phyloP scores from a whole-genome alignment of 441 rosid genomes.

The Theobroma grandiflorum region DNA sequence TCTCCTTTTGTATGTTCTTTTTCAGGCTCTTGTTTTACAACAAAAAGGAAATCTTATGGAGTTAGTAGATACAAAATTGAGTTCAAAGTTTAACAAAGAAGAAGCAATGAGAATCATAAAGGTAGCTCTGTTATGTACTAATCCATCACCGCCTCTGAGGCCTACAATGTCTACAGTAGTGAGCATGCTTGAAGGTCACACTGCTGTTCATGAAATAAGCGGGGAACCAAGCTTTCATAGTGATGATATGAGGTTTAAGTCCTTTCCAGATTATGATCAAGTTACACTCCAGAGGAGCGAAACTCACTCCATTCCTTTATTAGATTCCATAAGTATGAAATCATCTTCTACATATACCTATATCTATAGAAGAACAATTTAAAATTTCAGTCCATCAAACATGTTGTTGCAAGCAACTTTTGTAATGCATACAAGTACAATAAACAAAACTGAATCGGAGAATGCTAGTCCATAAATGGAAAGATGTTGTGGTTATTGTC shows the following conservation, averaged over 20 bases:
- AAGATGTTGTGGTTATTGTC: neutral
- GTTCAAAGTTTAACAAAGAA: conserved; percentile 49
- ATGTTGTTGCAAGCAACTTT: neutral
- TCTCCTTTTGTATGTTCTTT: neutral
- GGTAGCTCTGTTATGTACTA: conserved; percentile 63
- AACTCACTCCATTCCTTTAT: neutral
- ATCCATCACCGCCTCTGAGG: conserved; percentile 49
- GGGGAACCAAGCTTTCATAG: conserved; percentile 13
- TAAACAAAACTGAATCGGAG: neutral
- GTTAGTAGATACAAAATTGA: conserved; percentile 60
- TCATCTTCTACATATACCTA: conserved; percentile 21
- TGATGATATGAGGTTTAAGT: conserved; percentile 22
- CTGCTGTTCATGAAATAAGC: conserved; percentile 36
- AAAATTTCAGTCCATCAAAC: neutral
- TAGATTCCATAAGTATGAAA: neutral
- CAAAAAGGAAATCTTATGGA: conserved; percentile 54
- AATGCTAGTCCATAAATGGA: neutral
- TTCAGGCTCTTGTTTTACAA: conserved; percentile 58
- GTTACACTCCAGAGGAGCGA: conserved; percentile 1
- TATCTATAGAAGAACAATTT: neutral
- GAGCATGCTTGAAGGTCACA: conserved; percentile 75
- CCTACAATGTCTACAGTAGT: conserved; percentile 77
- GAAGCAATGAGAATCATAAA: conserved; percentile 61
- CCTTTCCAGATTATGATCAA: neutral
- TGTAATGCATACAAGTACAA: neutral